Conservation (phyloP, 768 basidiomycete genomes). For the Imleria badia region DNA sequence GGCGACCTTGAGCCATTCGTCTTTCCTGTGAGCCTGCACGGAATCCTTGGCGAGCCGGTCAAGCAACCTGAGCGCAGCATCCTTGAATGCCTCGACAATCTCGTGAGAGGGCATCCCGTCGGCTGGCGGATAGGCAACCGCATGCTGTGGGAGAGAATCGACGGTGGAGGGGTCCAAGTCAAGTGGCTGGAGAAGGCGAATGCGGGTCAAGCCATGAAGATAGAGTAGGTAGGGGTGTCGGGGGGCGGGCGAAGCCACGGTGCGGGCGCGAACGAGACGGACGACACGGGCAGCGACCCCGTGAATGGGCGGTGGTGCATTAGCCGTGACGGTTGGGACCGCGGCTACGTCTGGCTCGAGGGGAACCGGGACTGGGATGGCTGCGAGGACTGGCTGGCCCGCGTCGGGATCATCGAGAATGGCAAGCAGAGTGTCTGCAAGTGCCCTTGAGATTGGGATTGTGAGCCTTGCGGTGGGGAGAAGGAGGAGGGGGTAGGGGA, state of each 20-base stretch:
- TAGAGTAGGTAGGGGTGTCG: slow-evolving; percentile 67
- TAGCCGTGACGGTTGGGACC: background rate
- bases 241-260: slow-evolving; percentile 31
- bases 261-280: slow-evolving; percentile 64
- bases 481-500: slow-evolving; percentile 71
- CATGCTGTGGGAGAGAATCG: slow-evolving; percentile 38
- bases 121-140: slow-evolving; percentile 47
- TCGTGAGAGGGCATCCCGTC: slow-evolving; percentile 50
- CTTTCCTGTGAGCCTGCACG: slow-evolving; percentile 49
- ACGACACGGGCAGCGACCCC: slow-evolving; percentile 73
- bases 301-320: slow-evolving; percentile 45
- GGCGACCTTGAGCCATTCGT: slow-evolving; percentile 68
- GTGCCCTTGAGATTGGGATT: slow-evolving; percentile 57
- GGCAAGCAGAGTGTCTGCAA: slow-evolving; percentile 64
- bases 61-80: slow-evolving; percentile 61
- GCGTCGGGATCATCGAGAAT: slow-evolving; percentile 69
- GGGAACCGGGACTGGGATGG: slow-evolving; percentile 48
- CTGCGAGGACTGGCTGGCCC: slow-evolving; percentile 63
- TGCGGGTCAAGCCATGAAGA: slow-evolving; percentile 68
- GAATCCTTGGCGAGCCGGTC: slow-evolving; percentile 56
- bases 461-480: slow-evolving; percentile 72
- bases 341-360: slow-evolving; percentile 16
- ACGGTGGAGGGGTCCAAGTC: slow-evolving; percentile 27
- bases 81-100: slow-evolving; percentile 64
- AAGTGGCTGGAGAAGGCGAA: slow-evolving; percentile 50